Percentiles rank a stretch among this genome's conserved stretches.
phyloP scores from a whole-genome alignment of 1,284 basidiomycete species.

The Volvariella volvacea region DNA sequence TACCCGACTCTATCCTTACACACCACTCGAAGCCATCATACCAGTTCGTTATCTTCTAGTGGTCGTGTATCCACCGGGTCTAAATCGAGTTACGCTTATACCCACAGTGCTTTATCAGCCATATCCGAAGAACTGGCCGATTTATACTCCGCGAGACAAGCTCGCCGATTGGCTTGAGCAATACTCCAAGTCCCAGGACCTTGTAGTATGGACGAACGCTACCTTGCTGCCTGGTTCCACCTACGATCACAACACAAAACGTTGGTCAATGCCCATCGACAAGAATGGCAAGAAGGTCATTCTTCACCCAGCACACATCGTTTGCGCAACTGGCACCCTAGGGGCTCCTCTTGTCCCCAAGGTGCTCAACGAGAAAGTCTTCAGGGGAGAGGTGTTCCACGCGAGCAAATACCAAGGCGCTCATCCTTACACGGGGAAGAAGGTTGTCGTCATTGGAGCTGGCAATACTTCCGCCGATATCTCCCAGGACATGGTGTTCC shows the following conservation, averaged over 20 bases:
- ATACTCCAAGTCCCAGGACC: constrained; percentile 28
- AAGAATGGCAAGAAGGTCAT: constrained; percentile 18
- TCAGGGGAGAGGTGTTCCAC: constrained; percentile 25
- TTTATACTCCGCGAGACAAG: constrained; percentile 29
- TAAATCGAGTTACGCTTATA: neutral
- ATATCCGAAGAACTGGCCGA: constrained; percentile 30
- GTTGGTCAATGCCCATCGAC: constrained; percentile 25
- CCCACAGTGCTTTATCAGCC: constrained; percentile 34
- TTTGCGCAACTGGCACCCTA: constrained; percentile 29
- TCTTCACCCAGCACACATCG: constrained; percentile 27
- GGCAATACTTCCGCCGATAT: constrained; percentile 32
- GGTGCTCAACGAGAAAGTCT: constrained; percentile 17
- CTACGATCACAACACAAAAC: constrained; percentile 20
- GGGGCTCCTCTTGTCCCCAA: constrained; percentile 25
- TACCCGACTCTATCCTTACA: constrained; percentile 47
- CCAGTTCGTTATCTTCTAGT: constrained; percentile 18
- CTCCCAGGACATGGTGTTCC: constrained; percentile 26
- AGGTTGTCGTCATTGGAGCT: constrained; percentile 32
- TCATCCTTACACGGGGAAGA: constrained; percentile 21
- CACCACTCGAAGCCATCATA: constrained; percentile 29
- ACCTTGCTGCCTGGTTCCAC: constrained; percentile 17
- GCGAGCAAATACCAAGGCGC: constrained; percentile 22
- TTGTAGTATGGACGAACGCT: constrained; percentile 28
- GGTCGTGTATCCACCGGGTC: neutral
- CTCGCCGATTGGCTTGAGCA: constrained; percentile 32